Conservation (phyloP, 176 grass and related monocot species). For the Elaeis guineensis region DNA sequence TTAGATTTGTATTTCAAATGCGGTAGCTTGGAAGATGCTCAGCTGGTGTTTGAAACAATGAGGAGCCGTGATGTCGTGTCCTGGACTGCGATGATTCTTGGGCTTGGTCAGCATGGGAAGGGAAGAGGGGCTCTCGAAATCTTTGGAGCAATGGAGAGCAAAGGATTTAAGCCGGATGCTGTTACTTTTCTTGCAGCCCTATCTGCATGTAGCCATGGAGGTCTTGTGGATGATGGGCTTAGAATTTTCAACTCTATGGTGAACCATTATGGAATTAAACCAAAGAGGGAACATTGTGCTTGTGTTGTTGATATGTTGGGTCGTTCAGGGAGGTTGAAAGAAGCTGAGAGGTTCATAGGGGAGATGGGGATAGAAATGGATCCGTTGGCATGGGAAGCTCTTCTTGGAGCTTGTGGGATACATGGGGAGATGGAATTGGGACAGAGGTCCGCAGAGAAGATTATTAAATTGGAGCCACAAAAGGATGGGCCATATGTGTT, state of each 20-base stretch:
- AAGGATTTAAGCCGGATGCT: not conserved
- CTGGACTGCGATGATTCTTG: constrained; percentile 28
- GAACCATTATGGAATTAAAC: constrained; percentile 20
- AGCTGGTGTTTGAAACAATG: constrained; percentile 1
- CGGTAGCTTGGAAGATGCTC: constrained; percentile 25
- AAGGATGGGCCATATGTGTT: constrained; percentile 24
- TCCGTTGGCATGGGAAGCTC: constrained; percentile 38
- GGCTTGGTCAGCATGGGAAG: constrained; percentile 21
- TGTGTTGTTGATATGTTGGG: constrained; percentile 38
- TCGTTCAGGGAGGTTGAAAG: constrained; percentile 26
- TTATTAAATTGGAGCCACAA: constrained; percentile 37
- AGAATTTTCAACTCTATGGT: constrained; percentile 29
- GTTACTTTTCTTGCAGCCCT: constrained; percentile 26
- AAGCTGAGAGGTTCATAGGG: constrained; percentile 22
- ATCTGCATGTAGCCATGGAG: constrained; percentile 33
- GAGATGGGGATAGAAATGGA: constrained; percentile 29
- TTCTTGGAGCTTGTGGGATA: constrained; percentile 24
- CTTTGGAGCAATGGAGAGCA: constrained; percentile 20
- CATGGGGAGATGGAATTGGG: constrained; percentile 18
- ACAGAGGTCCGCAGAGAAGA: constrained; percentile 32
- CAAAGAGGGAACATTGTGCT: constrained; percentile 35
- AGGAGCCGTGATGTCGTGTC: constrained; percentile 13
- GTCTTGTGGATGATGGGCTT: constrained; percentile 32
- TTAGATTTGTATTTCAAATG: constrained; percentile 53
- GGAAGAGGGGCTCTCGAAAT: constrained; percentile 14